Conservation (phyloP, 1,284 basidiomycete species). For the Cryptococcus floricola region DNA sequence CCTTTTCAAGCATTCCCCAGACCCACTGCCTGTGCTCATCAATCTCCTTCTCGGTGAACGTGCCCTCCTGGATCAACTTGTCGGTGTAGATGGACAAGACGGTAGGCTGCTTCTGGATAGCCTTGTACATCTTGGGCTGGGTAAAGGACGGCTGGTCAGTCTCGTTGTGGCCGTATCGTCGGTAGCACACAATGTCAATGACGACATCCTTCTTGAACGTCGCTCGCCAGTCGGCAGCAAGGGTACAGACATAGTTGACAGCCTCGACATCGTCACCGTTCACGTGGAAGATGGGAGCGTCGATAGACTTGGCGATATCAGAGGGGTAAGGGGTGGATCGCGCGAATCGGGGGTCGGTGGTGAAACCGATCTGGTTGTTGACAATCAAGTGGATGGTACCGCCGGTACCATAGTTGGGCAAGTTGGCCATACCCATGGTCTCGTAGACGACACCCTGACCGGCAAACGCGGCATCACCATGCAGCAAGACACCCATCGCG, state of each 20-base stretch:
- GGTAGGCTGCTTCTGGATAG: constrained; percentile 90
- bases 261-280: constrained; percentile 99
- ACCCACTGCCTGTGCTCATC: constrained; percentile 99
- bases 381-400: constrained; percentile 98
- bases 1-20: constrained; percentile 96
- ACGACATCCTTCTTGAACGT: constrained; percentile 99
- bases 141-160: constrained; percentile 99
- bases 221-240: constrained; percentile 96
- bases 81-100: constrained; percentile 89
- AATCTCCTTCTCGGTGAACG: constrained; percentile 93
- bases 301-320: constrained; percentile 97
- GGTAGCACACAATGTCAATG: constrained; percentile 97
- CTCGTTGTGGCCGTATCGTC: constrained; percentile 98
- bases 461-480: constrained; percentile 98
- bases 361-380: constrained; percentile 99
- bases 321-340: constrained; percentile 99
- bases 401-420: constrained; percentile 93
- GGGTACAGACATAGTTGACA: constrained; percentile 95
- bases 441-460: constrained; percentile 99
- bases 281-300: constrained; percentile 99
- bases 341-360: constrained; percentile 94
- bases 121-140: constrained; percentile 98
- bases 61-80: constrained; percentile 83
- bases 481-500: constrained; percentile 91
- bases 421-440: constrained; percentile 97